Evolutionary conservation across 768 basidiomycete genomes (phyloP), one percentile per base, ranked within the genome.

Genomic region (Macrolepiota albuminosa): DNA sequence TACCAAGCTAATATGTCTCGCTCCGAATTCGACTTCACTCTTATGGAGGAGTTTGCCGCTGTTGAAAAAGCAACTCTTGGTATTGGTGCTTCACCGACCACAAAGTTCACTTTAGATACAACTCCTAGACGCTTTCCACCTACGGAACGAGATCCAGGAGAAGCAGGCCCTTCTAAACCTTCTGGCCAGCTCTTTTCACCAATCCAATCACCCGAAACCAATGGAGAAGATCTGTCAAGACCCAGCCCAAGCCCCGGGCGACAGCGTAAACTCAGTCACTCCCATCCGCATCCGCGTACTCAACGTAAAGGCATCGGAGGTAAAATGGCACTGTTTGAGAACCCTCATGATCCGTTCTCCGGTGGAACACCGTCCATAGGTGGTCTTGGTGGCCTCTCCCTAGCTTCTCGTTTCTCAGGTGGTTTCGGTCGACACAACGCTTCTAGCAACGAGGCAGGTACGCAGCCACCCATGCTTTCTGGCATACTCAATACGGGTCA

Each of bases 241-340:
- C 18, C 57, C 11, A 54, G 58, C 45, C 60, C 49, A 33, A 57
- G 51, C 54, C 48, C 55, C 39, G 54, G 58, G 13, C 87, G 93
- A 45, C 88, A 91, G 61, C 88, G 96, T 50, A 96, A 95, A 67
- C 79, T 96, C 58, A 94, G 91, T 64, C 88, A 93, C 69, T 91
- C 88, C 64, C 88, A 85, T 53, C 82, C 88, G 0, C 72, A 81
- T 51, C 89, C 90, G 5, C 82, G 89, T 39, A 71, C 79, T 4
- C 78, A 78, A 56, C 80, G 84, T 50, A 85, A 79, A 67, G 82
- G 78, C 26, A 78, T 82, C 39, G 82, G 84, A 48, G 93, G 91
- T 21, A 98, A 98, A 73, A 82, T 98, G 71, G 95, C 95, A 0
- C 75, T 96, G 3, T 98, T 98, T 69, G 97, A 98, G 63, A 77